Percentiles rank a stretch among this genome's conserved stretches.
Conservation (phyloP, 805 yeast genomes). For the Yarrowia phangngaensis region DNA sequence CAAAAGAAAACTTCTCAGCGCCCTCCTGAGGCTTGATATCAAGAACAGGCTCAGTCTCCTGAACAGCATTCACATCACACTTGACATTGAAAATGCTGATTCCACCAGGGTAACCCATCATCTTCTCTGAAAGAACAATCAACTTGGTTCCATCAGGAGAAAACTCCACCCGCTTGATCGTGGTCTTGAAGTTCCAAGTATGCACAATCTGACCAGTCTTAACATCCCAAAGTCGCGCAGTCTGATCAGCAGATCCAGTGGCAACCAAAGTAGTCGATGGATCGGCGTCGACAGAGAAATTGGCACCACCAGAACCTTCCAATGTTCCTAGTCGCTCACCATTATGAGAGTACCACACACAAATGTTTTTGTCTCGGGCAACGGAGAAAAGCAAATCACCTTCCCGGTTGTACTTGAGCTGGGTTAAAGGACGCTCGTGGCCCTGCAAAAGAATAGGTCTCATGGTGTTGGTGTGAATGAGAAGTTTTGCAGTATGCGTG, state of each 20-base stretch:
- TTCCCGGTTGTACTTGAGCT: slow-evolving; percentile 90
- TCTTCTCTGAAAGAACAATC: slow-evolving; percentile 80
- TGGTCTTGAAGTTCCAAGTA: slow-evolving; percentile 72
- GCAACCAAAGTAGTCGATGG: slow-evolving; percentile 60
- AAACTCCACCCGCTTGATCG: slow-evolving; percentile 89
- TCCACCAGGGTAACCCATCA: slow-evolving; percentile 83
- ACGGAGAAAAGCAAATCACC: slow-evolving; percentile 92
- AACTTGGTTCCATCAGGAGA: slow-evolving; percentile 65
- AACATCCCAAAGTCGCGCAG: slow-evolving; percentile 80
- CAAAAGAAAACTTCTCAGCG: slow-evolving; percentile 46
- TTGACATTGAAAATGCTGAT: slow-evolving; percentile 64
- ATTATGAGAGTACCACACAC: slow-evolving; percentile 89
- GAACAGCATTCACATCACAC: slow-evolving; percentile 47
- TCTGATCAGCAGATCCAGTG: slow-evolving; percentile 89
- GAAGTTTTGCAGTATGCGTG: too few species aligned
- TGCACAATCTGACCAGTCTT: slow-evolving; percentile 69
- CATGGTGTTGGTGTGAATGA: slow-evolving; percentile 5
- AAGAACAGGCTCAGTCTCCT: slow-evolving; percentile 51
- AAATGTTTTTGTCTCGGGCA: slow-evolving; percentile 79
- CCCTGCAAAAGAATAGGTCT: slow-evolving; percentile 48
- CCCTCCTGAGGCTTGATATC: slow-evolving; percentile 58
- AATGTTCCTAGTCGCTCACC: slow-evolving; percentile 97
- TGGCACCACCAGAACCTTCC: slow-evolving; percentile 85
- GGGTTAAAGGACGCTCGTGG: slow-evolving; percentile 96
- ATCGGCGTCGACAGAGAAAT: slow-evolving; percentile 91